A percentile compares a stretch with the other conserved stretches of the same genome.
Evolutionary conservation across 2,329 filamentous ascomycete genomes (phyloP).

Genomic region (Rhinocladiella similis): DNA sequence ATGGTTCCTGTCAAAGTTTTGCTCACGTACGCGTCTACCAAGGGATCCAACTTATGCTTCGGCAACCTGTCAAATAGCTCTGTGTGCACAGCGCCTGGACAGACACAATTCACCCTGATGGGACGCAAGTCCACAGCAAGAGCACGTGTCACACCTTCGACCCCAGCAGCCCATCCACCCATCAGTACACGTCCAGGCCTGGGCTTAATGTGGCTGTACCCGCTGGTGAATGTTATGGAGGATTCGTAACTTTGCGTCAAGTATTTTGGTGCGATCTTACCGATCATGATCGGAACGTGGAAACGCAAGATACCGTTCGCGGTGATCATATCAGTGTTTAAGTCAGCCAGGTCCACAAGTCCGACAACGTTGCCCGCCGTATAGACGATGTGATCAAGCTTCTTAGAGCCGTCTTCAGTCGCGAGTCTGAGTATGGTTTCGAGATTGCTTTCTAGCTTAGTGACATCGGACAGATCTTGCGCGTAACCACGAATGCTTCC

Average conservation of each 20-base stretch:
- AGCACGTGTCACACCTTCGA: slow-evolving; percentile 38
- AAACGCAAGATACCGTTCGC: slow-evolving; percentile 36
- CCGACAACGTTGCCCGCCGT: slow-evolving; percentile 48
- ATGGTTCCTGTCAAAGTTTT: slow-evolving; percentile 10
- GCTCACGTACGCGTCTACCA: not conserved
- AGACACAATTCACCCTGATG: slow-evolving; percentile 44
- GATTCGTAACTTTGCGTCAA: slow-evolving; percentile 34
- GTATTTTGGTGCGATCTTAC: slow-evolving; percentile 41
- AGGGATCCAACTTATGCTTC: not conserved
- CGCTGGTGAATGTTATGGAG: slow-evolving; percentile 44
- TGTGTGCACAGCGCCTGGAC: slow-evolving; percentile 43
- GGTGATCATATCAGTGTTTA: slow-evolving; percentile 31
- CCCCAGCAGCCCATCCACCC: slow-evolving; percentile 30
- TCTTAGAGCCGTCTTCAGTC: slow-evolving; percentile 27
- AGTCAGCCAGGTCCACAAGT: slow-evolving; percentile 33
- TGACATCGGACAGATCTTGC: slow-evolving; percentile 44
- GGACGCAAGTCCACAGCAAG: slow-evolving; percentile 45
- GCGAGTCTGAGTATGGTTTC: slow-evolving; percentile 42
- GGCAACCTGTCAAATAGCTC: not conserved
- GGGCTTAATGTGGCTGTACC: slow-evolving; percentile 46
- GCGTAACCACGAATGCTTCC: too few relatives aligned
- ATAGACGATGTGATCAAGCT: slow-evolving; percentile 53
- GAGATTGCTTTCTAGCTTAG: slow-evolving; percentile 41
- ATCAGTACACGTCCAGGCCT: slow-evolving; percentile 47
- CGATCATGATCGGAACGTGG: slow-evolving; percentile 38